Base-by-base conservation (phyloP, 495 filamentous ascomycete genomes). In the Chlorociboria aeruginascens region DNA sequence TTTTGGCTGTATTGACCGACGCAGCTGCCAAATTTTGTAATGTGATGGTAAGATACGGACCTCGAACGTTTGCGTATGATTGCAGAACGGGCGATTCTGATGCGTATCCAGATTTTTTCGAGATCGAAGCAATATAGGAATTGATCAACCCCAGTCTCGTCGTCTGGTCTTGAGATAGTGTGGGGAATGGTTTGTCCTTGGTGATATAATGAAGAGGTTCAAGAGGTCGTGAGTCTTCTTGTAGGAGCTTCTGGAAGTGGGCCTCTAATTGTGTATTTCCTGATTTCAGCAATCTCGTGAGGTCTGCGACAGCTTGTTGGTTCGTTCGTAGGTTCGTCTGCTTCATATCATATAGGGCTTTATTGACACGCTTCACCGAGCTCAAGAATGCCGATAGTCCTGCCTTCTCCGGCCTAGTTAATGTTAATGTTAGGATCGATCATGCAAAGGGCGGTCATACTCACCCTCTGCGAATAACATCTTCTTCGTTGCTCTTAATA, bases 141-240 rank as follows among this genome's bases (percentile, higher is more conserved):
- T 72, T 74, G 49, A 78, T 70, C 38, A 74, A 53, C 41, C 67
- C 70, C n/a, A 73, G 44, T 42, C 62, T 54, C 13, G 65, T 68
- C 34, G 69, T 68, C 52, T 69, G 70, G 53, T 76, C 72, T 43
- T 70, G 69, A 10, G 66, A 63, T 13, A 78, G 60, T 12, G 63
- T 48, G 32, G 69, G 69, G 49, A 70, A 70, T 1, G 65, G 65
- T 55, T 67, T 74, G 73, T 84, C 74, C 62, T 95, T 96, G n/a
- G 85, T 95, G 55, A 96, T 78, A 59, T 84, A 96, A 57, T 95
- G 85, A 36, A 97, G 66, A 7, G 93, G 89, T 54, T 99, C 92
- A 30, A 96, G 76, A 1, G 83, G 73, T 43, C 75, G 71, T 7
- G 81, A 75, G 14, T 86, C 79, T 54, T 93, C 81, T 28, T 75